A percentile compares a stretch with the other conserved stretches of the same genome.
Evolutionary conservation across 176 grass and related monocot species (phyloP).

Genomic region (Ampelocalamus luodianensis): DNA sequence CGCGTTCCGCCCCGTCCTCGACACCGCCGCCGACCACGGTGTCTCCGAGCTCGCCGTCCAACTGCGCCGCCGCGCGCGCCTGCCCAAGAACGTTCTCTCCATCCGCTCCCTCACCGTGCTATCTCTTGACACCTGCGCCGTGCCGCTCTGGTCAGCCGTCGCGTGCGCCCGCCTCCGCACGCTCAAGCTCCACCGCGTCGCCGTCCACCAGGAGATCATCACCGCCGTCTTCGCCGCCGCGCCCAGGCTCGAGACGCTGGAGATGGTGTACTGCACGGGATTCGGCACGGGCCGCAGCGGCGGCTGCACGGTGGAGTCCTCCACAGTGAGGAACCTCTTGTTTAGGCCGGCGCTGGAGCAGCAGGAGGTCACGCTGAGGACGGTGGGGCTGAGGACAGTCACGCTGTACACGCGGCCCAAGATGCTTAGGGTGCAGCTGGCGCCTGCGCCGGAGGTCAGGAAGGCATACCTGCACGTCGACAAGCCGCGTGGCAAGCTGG

Average conservation of each 20-base stretch:
- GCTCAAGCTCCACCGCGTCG: slow-evolving; percentile 47
- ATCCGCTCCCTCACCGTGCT: slow-evolving; percentile 41
- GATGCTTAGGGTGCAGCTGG: background rate
- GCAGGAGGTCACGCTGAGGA: background rate
- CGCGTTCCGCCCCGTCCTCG: slow-evolving; percentile 35
- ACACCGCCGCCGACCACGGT: slow-evolving; percentile 35
- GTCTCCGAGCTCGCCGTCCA: slow-evolving; percentile 42
- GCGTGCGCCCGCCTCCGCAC: slow-evolving; percentile 40
- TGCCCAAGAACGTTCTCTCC: slow-evolving; percentile 29
- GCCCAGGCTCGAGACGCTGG: slow-evolving; percentile 40
- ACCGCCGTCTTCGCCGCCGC: slow-evolving; percentile 29
- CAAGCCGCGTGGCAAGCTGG: background rate
- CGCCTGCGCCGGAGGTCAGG: slow-evolving; percentile 40
- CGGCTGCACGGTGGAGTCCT: slow-evolving; percentile 46
- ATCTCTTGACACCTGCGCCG: slow-evolving; percentile 36
- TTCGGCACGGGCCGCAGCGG: slow-evolving; percentile 6
- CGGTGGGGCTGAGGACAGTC: slow-evolving; percentile 30
- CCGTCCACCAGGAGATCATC: slow-evolving; percentile 33
- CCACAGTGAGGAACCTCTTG: slow-evolving; percentile 38
- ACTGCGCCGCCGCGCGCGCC: slow-evolving; percentile 24
- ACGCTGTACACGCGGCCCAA: slow-evolving; percentile 44
- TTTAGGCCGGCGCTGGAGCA: slow-evolving; percentile 30
- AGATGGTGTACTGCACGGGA: slow-evolving; percentile 34
- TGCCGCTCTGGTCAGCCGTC: slow-evolving; percentile 12
- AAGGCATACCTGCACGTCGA: slow-evolving; percentile 55